Percentiles rank a stretch among this genome's conserved stretches.
These are phyloP conservation scores for Stephania japonica DNA, from an alignment of 164 flowering plant species.

Conservation along the genomic window DNA sequence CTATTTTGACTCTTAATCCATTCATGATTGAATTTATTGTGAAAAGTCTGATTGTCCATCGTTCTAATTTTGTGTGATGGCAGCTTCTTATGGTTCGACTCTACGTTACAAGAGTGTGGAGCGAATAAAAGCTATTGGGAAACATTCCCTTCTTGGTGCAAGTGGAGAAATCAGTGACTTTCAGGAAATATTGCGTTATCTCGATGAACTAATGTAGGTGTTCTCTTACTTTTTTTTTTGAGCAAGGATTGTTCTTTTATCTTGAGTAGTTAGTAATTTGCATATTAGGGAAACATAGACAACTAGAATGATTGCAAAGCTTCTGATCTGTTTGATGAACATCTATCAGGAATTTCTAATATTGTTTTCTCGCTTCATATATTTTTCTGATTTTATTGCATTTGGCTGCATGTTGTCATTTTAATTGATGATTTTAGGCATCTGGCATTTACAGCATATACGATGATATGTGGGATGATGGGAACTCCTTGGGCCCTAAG, in stretches of 20 bases:
- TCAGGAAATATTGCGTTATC: constrained; percentile 79
- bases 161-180: constrained; percentile 99
- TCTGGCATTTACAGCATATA: constrained; percentile 44
- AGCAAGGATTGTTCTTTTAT: neutral
- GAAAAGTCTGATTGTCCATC: neutral
- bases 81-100: constrained; percentile 97
- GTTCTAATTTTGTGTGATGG: constrained; percentile 2
- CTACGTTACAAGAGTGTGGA: constrained; percentile 88
- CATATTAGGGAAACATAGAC: neutral
- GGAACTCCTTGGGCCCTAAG: constrained; percentile 91
- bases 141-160: constrained; percentile 92
- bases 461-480: constrained; percentile 99
- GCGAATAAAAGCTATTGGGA: constrained; percentile 78
- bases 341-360: neutral
- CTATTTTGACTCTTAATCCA: neutral
- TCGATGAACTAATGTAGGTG: constrained; percentile 89
- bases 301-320: neutral
- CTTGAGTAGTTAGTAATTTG: neutral
- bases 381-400: neutral
- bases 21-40: neutral
- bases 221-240: neutral
- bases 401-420: neutral
- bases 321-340: neutral
- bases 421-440: constrained; percentile 8
- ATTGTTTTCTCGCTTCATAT: neutral